A percentile compares a stretch with the other conserved stretches of the same genome.
phyloP scores from a whole-genome alignment of 2,329 filamentous ascomycete genomes.

The Rachicladosporium sp. region DNA sequence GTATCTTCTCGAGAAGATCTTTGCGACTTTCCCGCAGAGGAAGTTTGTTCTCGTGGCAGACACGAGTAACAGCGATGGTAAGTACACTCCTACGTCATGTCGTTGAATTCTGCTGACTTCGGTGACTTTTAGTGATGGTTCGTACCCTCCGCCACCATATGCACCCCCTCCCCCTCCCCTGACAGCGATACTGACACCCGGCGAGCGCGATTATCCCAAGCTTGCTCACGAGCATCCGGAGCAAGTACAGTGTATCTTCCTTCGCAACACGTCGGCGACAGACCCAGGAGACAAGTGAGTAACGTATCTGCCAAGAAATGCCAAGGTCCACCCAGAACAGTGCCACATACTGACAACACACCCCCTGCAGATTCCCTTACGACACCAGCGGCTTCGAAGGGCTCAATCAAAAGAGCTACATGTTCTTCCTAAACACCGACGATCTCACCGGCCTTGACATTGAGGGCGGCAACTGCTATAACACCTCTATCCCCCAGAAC shows the following conservation, averaged over 20 bases:
- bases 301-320: no score
- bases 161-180: no score
- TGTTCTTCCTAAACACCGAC: slow-evolving; percentile 69
- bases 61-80: slow-evolving; percentile 64
- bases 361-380: slow-evolving; percentile 48
- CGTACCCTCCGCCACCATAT: no score
- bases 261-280: slow-evolving; percentile 62
- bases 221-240: slow-evolving; percentile 54
- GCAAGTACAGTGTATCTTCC: slow-evolving; percentile 65
- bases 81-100: slow-evolving; percentile 35
- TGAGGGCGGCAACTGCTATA: slow-evolving; percentile 54
- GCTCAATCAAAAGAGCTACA: slow-evolving; percentile 55
- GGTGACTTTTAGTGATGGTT: no score
- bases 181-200: no score
- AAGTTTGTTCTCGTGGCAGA: slow-evolving; percentile 68
- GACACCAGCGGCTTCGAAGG: slow-evolving; percentile 59
- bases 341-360: no score
- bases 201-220: slow-evolving; percentile 24
- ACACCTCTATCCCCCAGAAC: slow-evolving; percentile 53
- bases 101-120: no score
- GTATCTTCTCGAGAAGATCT: slow-evolving; percentile 57
- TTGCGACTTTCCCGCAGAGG: slow-evolving; percentile 60
- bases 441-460: slow-evolving; percentile 57
- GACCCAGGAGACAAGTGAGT: slow-evolving; percentile 44
- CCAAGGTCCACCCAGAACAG: no score